A percentile compares a stretch with the other conserved stretches of the same genome.
Conservation (phyloP, 2,329 filamentous ascomycete genomes). For the Alternaria hordeiaustralica region DNA sequence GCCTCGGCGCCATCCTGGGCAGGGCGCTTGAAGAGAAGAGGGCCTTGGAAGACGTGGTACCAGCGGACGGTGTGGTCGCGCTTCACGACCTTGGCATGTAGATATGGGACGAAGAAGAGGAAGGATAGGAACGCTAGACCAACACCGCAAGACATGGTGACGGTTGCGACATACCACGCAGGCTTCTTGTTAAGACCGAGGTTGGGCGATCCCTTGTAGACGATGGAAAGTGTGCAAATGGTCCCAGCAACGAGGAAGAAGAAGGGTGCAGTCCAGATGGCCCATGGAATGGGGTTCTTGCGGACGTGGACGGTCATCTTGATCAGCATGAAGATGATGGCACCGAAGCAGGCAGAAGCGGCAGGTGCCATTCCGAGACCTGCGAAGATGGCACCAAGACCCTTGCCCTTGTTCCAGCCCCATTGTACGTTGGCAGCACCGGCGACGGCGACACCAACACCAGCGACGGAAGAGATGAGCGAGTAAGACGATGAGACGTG, state of each 20-base stretch:
- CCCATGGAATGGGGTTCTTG: constrained; percentile 74
- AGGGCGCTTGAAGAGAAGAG: constrained; percentile 63
- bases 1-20: constrained; percentile 59
- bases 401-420: constrained; percentile 68
- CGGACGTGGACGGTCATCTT: constrained; percentile 74
- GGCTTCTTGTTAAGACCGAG: constrained; percentile 71
- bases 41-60: constrained; percentile 68
- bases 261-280: constrained; percentile 74
- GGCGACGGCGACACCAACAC: constrained; percentile 61
- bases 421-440: constrained; percentile 63
- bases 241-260: constrained; percentile 80
- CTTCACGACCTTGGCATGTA: constrained; percentile 71
- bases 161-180: constrained; percentile 68
- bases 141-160: constrained; percentile 69
- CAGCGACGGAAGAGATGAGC: constrained; percentile 57
- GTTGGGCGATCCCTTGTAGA: constrained; percentile 80
- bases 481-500: constrained; percentile 67
- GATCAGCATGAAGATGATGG: constrained; percentile 75
- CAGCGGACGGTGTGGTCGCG: constrained; percentile 69
- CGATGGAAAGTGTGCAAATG: constrained; percentile 76
- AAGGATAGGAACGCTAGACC: constrained; percentile 66
- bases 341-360: constrained; percentile 69
- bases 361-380: constrained; percentile 73
- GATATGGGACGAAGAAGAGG: constrained; percentile 76
- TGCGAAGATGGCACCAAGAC: constrained; percentile 67